Evolutionary conservation across 495 filamentous ascomycete species (phyloP), one percentile per base, ranked within the genome.

Genomic region (Sordaria brevicollis): DNA sequence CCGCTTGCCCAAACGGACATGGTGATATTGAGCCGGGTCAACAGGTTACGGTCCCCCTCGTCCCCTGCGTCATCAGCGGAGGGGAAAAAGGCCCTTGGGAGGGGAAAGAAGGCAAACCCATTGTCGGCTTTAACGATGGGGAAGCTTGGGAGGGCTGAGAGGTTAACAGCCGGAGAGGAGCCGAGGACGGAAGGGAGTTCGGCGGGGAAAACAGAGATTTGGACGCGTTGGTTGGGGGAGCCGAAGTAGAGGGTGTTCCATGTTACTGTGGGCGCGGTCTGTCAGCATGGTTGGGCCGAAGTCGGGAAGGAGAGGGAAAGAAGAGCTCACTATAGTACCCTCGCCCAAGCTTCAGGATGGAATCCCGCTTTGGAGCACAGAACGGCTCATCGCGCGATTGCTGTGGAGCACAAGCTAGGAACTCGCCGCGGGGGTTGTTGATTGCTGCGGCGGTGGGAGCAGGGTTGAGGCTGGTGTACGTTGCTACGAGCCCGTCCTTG

Each of bases 391-490:
- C 66, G 35, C 36, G 38, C 69, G 68, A 70, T 17, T 73, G 69
- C 67, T 74, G 67, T 25, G 66, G 31, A 10, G 57, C 41, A 71
- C 78, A 80, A 6, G 72, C 72, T 9, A 74, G 72, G 66, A 80
- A 80, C 15, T 71, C 69, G 36, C 77, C 78, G 19, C 34, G 41
- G 65, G 38, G 69, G 33, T 66, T 68, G 41, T 49, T 35, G 19
- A 49, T 66, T 1, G 70, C 72, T 2, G 76, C 72, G 8, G 78
- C 73, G 1, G 71, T 73, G 2, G 76, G 74, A 4, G 77, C 72
- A 1, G 78, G 78, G 10, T 76, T 68, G 38, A 76, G 68, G n/a
- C 76, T 76, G 8, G 76, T 78, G 69, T 71, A 76, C 19, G 75
- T 77, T 31, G 69, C 65, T 3, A 67, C 33, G 19, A 37, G 41